These are phyloP conservation scores for Yamadazyma takamatsuzukensis DNA, from an alignment of 805 yeast species.

Conservation along the genomic window DNA sequence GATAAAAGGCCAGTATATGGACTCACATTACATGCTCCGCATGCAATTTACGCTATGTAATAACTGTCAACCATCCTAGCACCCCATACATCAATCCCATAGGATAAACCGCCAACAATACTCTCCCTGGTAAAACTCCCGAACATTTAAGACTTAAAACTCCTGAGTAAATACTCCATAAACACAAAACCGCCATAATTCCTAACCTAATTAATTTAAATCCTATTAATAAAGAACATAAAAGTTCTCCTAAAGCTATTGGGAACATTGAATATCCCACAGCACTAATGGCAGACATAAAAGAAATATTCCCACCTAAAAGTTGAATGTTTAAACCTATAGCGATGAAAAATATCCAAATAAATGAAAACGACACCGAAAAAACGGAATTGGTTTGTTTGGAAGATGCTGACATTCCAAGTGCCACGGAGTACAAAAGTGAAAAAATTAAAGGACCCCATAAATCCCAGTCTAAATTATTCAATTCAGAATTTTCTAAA, in stretches of 20 bases:
- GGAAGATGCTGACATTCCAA: conserved; percentile 46
- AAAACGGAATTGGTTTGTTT: conserved; percentile 51
- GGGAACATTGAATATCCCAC: conserved; percentile 72
- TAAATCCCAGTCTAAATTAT: conserved; percentile 53
- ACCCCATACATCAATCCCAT: conserved; percentile 60
- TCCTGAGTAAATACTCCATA: conserved; percentile 67
- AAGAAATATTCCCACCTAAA: conserved; percentile 58
- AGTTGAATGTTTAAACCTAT: conserved; percentile 65
- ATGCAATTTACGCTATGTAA: conserved; percentile 35
- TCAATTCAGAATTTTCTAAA: conserved; percentile 15
- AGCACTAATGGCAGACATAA: conserved; percentile 64
- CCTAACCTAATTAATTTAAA: conserved; percentile 48
- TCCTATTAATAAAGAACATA: conserved; percentile 44
- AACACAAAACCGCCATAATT: conserved; percentile 42
- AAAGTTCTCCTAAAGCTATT: conserved; percentile 48
- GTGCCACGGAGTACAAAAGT: conserved; percentile 48
- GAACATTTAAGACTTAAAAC: conserved; percentile 58
- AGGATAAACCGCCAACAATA: conserved; percentile 62
- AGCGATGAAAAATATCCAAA: conserved; percentile 59
- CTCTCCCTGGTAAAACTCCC: conserved; percentile 62
- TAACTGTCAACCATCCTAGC: conserved; percentile 64
- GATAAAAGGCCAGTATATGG: too few species aligned
- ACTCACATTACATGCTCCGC: too few species aligned
- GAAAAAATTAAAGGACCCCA: conserved; percentile 74
- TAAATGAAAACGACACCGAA: conserved; percentile 59